These are phyloP conservation scores for Lagerstroemia speciosa DNA, from an alignment of 345 rosid species.

Conservation along the genomic window DNA sequence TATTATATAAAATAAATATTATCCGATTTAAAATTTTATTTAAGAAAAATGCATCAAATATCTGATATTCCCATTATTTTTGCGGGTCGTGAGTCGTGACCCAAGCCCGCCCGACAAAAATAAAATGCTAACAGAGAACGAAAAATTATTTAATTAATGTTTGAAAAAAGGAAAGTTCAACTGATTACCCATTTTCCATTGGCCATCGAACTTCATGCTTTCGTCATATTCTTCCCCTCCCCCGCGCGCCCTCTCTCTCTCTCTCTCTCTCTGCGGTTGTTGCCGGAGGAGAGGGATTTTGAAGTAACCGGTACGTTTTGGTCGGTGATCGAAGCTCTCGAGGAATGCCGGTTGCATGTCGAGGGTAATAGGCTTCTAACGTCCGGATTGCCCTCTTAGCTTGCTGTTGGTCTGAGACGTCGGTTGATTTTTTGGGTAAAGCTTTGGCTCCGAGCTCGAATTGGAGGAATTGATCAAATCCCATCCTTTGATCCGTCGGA, in stretches of 20 bases:
- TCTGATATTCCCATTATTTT: too few species aligned
- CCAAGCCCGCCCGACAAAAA: background rate
- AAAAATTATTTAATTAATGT: too few species aligned
- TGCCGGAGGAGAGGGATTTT: background rate
- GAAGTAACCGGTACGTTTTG: background rate
- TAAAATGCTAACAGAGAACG: too few species aligned
- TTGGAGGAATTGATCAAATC: background rate
- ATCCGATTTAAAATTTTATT: too few species aligned
- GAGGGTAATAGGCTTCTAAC: background rate
- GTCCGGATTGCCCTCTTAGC: background rate
- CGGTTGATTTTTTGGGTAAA: background rate
- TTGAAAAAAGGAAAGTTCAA: too few species aligned
- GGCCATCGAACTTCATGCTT: background rate
- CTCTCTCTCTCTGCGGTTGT: background rate
- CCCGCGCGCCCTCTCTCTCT: too few species aligned
- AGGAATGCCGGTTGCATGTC: background rate
- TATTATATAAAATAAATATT: too few species aligned
- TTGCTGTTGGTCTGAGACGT: background rate
- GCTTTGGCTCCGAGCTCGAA: background rate
- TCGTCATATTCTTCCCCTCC: too few species aligned
- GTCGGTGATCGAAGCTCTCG: background rate
- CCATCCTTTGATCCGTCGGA: background rate
- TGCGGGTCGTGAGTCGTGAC: too few species aligned
- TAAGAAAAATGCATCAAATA: too few species aligned
- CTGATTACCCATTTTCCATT: background rate